Evolutionary conservation across 225 moss, liverwort and hornwort genomes (phyloP), one percentile per base, ranked within the genome.

Genomic region (Antitrichia curtipendula): DNA sequence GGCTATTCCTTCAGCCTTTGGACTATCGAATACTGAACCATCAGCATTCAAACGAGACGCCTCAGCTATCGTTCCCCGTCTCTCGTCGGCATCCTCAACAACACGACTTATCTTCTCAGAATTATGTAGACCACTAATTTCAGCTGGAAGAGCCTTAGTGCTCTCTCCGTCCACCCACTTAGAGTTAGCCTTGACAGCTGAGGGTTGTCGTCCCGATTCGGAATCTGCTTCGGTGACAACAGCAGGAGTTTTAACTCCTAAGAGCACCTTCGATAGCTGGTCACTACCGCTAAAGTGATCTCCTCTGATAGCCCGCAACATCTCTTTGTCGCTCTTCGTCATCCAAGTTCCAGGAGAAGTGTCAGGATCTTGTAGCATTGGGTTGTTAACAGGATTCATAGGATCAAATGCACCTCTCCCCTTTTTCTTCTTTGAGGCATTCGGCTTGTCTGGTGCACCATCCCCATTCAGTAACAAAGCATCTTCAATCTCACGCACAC

Each of bases 361-460:
- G 88, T 99, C 98, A 62, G 98, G 98, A 81, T 99, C 98, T 91
- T 97, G 97, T 53, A 99, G 84, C 90, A 99, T 89, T 47, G 96
- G 96, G 64, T 95, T 95, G 83, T 99, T 97, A 21, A 87, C 93
- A 87, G 98, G 98, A 93, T 98, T 97, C 84, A 97, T 89, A 40
- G 95, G 95, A 82, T 97, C 96, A 61, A 89, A 92, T 31, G 83
- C 63, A 83, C 75, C 66, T 88, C 85, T 88, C 40, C 81, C 90
- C 86, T 90, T 92, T 82, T 90, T 94, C 87, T 88, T 97, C 92
- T 92, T 95, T 49, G 83, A 75, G 53, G 78, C 43, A 62, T 61
- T 66, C 68, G 84, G 34, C 87, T 88, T 91, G 41, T 89, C 90
- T 86, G 90, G 66, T 84, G 89, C 87, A 81, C 91, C 92, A 43